phyloP scores from a whole-genome alignment of 129 eudicot genomes.

The Lonicera japonica region DNA sequence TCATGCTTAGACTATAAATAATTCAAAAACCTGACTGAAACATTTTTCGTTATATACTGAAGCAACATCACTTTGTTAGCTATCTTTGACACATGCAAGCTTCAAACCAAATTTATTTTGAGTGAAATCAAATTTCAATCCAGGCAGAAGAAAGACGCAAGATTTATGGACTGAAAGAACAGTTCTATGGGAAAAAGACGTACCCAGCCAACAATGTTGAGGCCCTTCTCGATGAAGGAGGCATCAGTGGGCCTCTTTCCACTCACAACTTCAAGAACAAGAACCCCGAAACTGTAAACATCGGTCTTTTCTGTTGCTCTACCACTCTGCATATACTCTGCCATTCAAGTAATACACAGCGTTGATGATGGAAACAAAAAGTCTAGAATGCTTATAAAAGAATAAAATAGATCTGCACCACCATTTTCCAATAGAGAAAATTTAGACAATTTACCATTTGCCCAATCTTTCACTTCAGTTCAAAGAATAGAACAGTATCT shows the following conservation, averaged over 20 bases:
- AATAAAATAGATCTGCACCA: not conserved
- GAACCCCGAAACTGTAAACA: slow-evolving; percentile 77
- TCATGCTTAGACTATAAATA: no score
- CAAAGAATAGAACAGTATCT: no score
- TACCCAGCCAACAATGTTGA: slow-evolving; percentile 89
- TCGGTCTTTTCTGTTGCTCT: slow-evolving; percentile 83
- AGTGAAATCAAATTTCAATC: slow-evolving; percentile 1
- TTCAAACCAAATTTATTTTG: not conserved
- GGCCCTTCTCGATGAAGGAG: slow-evolving; percentile 79
- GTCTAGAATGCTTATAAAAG: not conserved
- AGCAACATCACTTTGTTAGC: no score
- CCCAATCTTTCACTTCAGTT: no score
- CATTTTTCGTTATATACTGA: no score
- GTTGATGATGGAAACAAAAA: slow-evolving; percentile 1
- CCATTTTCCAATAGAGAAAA: not conserved
- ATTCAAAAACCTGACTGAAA: no score
- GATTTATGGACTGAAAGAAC: not conserved
- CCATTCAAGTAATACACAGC: slow-evolving; percentile 2
- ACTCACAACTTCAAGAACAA: slow-evolving; percentile 68
- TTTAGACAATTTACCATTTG: no score
- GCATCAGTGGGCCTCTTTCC: slow-evolving; percentile 88
- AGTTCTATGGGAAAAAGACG: slow-evolving; percentile 10
- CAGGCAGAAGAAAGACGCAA: not conserved
- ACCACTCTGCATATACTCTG: slow-evolving; percentile 99
- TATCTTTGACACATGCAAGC: not conserved